phyloP scores from a whole-genome alignment of 2,329 filamentous ascomycete species.

The Pyrenophora seminiperda region DNA sequence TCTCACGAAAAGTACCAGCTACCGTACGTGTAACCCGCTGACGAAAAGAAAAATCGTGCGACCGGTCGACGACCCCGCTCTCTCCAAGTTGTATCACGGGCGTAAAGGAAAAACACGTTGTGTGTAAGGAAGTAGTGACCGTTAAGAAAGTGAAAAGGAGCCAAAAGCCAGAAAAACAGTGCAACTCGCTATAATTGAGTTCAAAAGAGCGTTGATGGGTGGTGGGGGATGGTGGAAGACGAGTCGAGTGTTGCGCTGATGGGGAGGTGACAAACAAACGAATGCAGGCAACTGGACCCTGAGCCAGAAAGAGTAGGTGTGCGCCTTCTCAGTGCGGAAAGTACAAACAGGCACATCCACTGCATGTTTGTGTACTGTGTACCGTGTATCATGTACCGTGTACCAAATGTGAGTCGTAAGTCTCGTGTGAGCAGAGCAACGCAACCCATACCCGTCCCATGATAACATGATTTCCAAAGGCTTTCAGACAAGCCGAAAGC shows the following conservation, averaged over 20 bases:
- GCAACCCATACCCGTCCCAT: no score
- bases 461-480: no score
- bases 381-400: no score
- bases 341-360: background rate
- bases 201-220: background rate
- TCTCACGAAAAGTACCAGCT: background rate
- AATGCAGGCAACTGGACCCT: slow-evolving; percentile 2
- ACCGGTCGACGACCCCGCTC: no score
- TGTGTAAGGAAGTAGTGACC: background rate
- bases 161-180: background rate
- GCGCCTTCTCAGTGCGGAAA: slow-evolving; percentile 2
- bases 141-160: background rate
- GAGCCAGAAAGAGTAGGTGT: background rate
- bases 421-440: background rate
- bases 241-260: slow-evolving; percentile 2
- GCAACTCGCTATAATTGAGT: background rate
- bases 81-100: no score
- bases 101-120: no score
- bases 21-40: background rate
- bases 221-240: background rate
- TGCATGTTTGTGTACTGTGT: background rate
- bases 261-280: background rate
- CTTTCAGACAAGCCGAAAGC: no score
- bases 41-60: no score
- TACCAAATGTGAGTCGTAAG: background rate